Evolutionary conservation across 2,329 filamentous ascomycete genomes (phyloP).

Genomic region (Aspergillus niger): DNA sequence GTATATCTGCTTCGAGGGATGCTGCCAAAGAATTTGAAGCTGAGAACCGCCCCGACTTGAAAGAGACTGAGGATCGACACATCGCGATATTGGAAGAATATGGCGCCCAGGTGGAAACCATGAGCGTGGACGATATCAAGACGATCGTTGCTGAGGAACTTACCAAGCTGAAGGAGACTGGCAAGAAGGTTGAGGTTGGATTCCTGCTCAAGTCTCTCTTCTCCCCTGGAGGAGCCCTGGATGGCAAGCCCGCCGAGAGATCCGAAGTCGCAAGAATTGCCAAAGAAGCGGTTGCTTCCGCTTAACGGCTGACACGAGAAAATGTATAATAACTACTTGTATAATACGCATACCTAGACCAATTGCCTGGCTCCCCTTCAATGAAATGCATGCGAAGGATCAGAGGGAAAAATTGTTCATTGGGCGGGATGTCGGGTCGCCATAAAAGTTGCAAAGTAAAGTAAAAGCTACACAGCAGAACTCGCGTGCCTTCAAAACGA

Average conservation of each 20-base stretch:
- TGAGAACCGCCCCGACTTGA: constrained; percentile 47
- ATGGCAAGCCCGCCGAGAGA: constrained; percentile 48
- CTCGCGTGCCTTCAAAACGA: neutral
- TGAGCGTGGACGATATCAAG: constrained; percentile 45
- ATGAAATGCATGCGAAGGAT: neutral
- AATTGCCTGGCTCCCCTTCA: neutral
- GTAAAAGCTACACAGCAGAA: neutral
- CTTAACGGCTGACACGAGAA: constrained; percentile 8
- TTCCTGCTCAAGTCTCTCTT: constrained; percentile 47
- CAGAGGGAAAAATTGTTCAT: neutral
- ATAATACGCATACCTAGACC: constrained; percentile 20
- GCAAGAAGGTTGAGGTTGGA: constrained; percentile 41
- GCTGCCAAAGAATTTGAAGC: constrained; percentile 45
- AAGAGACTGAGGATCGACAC: constrained; percentile 49
- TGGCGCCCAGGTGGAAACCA: constrained; percentile 44
- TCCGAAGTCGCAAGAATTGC: constrained; percentile 45
- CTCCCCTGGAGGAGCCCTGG: constrained; percentile 43
- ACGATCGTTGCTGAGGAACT: constrained; percentile 40
- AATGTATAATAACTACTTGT: constrained; percentile 27
- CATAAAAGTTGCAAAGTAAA: neutral
- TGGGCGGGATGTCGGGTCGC: neutral
- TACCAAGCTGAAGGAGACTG: constrained; percentile 36
- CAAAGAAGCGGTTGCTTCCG: constrained; percentile 36
- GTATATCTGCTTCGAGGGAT: constrained; percentile 38
- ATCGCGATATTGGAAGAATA: constrained; percentile 49